A percentile compares a stretch with the other conserved stretches of the same genome.
Conservation (phyloP, 768 basidiomycete genomes). For the Rhodotorula babjevae region DNA sequence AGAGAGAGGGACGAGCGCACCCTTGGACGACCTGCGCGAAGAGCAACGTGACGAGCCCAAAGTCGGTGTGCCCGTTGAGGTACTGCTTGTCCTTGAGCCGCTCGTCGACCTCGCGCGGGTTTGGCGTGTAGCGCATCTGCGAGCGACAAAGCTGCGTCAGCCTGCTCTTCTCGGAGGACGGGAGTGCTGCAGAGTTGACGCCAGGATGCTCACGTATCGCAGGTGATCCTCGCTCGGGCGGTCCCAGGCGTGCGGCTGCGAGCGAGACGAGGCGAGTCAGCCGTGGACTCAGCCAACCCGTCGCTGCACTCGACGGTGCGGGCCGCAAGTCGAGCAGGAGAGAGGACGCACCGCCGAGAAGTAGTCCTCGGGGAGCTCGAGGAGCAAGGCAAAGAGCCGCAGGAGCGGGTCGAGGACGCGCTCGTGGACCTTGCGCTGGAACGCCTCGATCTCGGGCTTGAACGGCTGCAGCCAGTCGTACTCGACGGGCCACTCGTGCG, state of each 20-base stretch:
- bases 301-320: too few species aligned
- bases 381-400: constrained; percentile 4
- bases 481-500: constrained; percentile 20
- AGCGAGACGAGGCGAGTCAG: too few species aligned
- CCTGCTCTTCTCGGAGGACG: too few species aligned
- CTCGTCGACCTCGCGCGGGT: constrained; percentile 4
- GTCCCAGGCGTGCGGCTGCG: constrained; percentile 11
- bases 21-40: constrained; percentile 14
- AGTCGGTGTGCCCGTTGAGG: constrained; percentile 7
- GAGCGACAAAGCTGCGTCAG: not conserved
- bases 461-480: constrained; percentile 12
- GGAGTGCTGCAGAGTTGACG: too few species aligned
- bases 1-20: not conserved
- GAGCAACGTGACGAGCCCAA: constrained; percentile 12
- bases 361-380: constrained; percentile 19
- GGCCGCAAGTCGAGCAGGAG: too few species aligned
- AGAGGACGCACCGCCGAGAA: constrained; percentile 5
- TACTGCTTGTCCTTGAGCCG: constrained; percentile 9
- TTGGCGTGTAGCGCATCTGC: constrained; percentile 21
- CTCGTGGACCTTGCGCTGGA: constrained; percentile 38
- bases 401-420: constrained; percentile 26
- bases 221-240: constrained; percentile 13
- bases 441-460: constrained; percentile 31
- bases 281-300: too few species aligned
- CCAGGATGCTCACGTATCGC: constrained; percentile 1